Evolutionary conservation across 2,329 filamentous ascomycete species (phyloP).

Genomic region (Pleurostoma richardsiae): DNA sequence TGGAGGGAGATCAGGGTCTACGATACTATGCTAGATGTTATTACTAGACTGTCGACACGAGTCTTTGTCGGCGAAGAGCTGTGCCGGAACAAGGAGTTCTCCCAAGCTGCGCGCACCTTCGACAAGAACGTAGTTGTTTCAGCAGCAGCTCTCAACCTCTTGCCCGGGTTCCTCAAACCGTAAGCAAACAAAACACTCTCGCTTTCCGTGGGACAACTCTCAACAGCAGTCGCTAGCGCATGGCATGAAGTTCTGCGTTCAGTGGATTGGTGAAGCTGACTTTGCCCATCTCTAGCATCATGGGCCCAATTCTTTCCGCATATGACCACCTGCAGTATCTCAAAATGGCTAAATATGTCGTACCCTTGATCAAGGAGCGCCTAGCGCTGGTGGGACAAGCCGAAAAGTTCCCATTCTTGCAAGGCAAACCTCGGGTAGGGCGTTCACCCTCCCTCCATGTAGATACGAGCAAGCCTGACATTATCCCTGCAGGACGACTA

Average conservation of each 20-base stretch:
- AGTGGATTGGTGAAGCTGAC: background rate
- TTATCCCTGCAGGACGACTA: constrained; percentile 25
- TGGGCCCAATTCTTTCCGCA: constrained; percentile 20
- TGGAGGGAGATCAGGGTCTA: constrained; percentile 26
- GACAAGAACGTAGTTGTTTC: constrained; percentile 21
- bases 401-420: constrained; percentile 14
- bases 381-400: constrained; percentile 12
- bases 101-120: constrained; percentile 20
- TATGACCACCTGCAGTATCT: constrained; percentile 24
- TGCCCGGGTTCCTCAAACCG: constrained; percentile 23
- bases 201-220: too few species aligned
- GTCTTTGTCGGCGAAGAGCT: constrained; percentile 23
- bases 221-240: too few species aligned
- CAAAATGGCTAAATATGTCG: constrained; percentile 20
- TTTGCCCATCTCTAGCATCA: constrained; percentile 11
- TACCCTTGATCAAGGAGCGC: constrained; percentile 26
- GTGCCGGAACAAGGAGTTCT: constrained; percentile 18
- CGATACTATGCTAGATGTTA: constrained; percentile 21
- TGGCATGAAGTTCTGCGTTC: background rate
- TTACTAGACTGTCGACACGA: constrained; percentile 22
- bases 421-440: constrained; percentile 13
- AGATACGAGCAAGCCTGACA: background rate
- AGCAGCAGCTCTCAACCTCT: constrained; percentile 20
- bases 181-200: constrained; percentile 9
- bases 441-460: background rate